A percentile compares a stretch with the other conserved stretches of the same genome.
Evolutionary conservation across 73 alveolate species (phyloP).

Genomic region (Paramecium octaurelia): DNA sequence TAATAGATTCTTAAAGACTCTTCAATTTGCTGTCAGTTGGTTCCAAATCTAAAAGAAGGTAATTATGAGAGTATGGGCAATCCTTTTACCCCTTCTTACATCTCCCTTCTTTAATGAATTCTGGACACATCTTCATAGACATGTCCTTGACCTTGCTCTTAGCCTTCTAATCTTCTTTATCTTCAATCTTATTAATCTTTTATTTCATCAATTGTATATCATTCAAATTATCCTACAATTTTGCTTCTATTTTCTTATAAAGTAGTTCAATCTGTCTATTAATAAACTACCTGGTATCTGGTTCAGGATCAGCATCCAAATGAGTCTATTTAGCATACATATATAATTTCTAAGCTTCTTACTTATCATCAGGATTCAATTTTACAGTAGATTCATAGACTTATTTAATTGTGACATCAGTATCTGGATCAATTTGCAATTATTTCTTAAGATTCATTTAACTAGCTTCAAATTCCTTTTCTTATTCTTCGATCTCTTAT

Average conservation of each 20-base stretch:
- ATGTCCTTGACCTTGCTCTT: constrained; percentile 41
- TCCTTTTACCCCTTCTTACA: constrained; percentile 18
- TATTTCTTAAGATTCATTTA: not conserved
- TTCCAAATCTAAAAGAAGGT: constrained; percentile 65
- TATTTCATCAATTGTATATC: constrained; percentile 75
- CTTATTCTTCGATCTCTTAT: constrained; percentile 5
- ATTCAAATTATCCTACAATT: constrained; percentile 58
- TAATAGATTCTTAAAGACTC: constrained; percentile 58
- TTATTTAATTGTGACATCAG: constrained; percentile 22
- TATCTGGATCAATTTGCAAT: constrained; percentile 14
- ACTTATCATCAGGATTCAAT: constrained; percentile 12
- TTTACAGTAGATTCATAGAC: not conserved
- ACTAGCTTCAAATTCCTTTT: not conserved
- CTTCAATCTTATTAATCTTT: constrained; percentile 74
- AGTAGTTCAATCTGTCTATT: constrained; percentile 63
- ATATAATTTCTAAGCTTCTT: constrained; percentile 31
- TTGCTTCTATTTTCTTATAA: constrained; percentile 63
- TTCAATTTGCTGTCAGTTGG: constrained; percentile 66
- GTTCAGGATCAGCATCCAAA: constrained; percentile 57
- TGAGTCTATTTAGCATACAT: constrained; percentile 59
- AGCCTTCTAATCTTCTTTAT: constrained; percentile 62
- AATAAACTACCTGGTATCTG: constrained; percentile 65
- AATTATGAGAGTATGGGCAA: constrained; percentile 56
- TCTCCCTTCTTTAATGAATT: constrained; percentile 51
- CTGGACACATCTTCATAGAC: constrained; percentile 70